Percentiles rank a stretch among this genome's conserved stretches.
Conservation (phyloP, 441 rosid genomes). For the Brassica hybrid region DNA sequence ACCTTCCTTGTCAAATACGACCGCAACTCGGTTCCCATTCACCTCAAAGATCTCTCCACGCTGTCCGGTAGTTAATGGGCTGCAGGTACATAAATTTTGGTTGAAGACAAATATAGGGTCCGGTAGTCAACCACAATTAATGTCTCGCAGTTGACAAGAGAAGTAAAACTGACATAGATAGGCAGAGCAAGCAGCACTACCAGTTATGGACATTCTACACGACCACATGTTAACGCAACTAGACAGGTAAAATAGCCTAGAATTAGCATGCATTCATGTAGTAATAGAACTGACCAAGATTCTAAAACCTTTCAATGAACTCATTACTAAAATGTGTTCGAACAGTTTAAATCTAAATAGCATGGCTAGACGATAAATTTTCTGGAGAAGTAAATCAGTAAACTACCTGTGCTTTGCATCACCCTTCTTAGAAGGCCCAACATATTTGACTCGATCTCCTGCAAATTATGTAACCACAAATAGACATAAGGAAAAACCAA, state of each 20-base stretch:
- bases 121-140: neutral
- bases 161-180: neutral
- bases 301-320: neutral
- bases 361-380: neutral
- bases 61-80: conserved; percentile 77
- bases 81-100: conserved; percentile 43
- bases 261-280: neutral
- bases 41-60: conserved; percentile 85
- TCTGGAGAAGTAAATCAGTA: conserved; percentile 12
- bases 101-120: neutral
- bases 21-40: conserved; percentile 67
- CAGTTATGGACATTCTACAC: neutral
- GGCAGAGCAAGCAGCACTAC: neutral
- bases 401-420: conserved; percentile 71
- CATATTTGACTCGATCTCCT: conserved; percentile 92
- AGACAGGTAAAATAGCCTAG: neutral
- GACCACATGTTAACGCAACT: neutral
- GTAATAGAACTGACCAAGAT: neutral
- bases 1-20: conserved; percentile 61
- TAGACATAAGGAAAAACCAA: neutral
- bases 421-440: conserved; percentile 60
- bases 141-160: neutral
- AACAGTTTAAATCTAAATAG: neutral
- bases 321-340: neutral
- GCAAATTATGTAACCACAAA: conserved; percentile 30